These are phyloP conservation scores for Boletus mariae DNA, from an alignment of 1,284 basidiomycete species.

Conservation along the genomic window DNA sequence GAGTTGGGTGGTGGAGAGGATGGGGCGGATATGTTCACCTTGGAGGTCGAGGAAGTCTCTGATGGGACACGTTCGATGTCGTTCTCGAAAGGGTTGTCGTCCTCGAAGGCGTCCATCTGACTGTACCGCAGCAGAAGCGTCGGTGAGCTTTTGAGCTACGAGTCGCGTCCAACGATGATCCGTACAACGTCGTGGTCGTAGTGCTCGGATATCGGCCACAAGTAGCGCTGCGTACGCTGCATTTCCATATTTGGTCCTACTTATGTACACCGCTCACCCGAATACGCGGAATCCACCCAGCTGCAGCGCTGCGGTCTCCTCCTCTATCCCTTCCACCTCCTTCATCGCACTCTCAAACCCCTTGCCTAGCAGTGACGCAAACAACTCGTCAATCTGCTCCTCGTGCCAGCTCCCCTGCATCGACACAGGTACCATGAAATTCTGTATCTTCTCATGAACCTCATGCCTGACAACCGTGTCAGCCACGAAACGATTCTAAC, in stretches of 20 bases:
- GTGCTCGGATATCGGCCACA: neutral
- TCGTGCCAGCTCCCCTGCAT: slow-evolving; percentile 77
- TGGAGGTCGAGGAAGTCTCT: slow-evolving; percentile 60
- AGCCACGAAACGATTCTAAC: neutral
- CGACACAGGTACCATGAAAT: slow-evolving; percentile 89
- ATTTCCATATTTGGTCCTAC: slow-evolving; percentile 29
- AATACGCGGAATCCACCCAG: slow-evolving; percentile 53
- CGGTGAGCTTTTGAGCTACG: neutral
- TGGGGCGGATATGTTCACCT: slow-evolving; percentile 60
- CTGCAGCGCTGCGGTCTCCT: slow-evolving; percentile 14
- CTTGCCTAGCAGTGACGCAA: slow-evolving; percentile 77
- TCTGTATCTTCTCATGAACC: slow-evolving; percentile 89
- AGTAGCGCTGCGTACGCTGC: slow-evolving; percentile 8
- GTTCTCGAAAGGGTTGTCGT: slow-evolving; percentile 77
- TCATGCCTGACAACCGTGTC: slow-evolving; percentile 60
- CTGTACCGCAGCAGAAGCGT: neutral
- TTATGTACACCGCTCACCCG: slow-evolving; percentile 37
- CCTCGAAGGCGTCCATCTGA: slow-evolving; percentile 66
- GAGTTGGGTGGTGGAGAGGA: slow-evolving; percentile 53
- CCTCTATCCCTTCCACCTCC: slow-evolving; percentile 24
- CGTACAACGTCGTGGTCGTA: neutral
- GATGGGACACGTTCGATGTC: slow-evolving; percentile 57
- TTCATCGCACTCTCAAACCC: slow-evolving; percentile 45
- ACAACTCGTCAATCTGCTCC: slow-evolving; percentile 90
- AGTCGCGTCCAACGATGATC: neutral